A percentile compares a stretch with the other conserved stretches of the same genome.
phyloP scores from a whole-genome alignment of 2,329 filamentous ascomycete genomes.

The Colletotrichum agaves region DNA sequence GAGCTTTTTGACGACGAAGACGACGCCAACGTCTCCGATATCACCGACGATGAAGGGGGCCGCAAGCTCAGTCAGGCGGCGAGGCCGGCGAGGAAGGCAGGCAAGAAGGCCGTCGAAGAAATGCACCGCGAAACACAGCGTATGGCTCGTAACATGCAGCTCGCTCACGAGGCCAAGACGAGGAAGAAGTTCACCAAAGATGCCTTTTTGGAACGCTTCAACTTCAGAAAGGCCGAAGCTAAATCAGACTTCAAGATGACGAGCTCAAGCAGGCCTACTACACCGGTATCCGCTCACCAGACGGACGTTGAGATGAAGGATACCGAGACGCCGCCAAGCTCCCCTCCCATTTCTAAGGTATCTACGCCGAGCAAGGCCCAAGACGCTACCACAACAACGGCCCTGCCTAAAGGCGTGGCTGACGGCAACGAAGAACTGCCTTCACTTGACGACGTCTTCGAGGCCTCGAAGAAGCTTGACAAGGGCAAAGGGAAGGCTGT shows the following conservation, averaged over 20 bases:
- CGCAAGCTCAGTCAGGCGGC: constrained; percentile 74
- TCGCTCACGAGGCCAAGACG: constrained; percentile 88
- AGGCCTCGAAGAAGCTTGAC: constrained; percentile 50
- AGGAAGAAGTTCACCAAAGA: constrained; percentile 91
- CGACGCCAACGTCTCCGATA: constrained; percentile 66
- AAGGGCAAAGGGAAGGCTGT: constrained; percentile 64
- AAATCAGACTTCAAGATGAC: constrained; percentile 49
- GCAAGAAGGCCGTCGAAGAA: constrained; percentile 93
- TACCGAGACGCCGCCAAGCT: constrained; percentile 77
- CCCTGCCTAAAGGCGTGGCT: not conserved
- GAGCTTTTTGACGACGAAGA: constrained; percentile 54
- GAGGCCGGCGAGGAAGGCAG: constrained; percentile 83
- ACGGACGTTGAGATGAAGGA: constrained; percentile 64
- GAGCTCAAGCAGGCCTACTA: constrained; percentile 67
- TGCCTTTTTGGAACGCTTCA: constrained; percentile 86
- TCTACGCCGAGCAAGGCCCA: constrained; percentile 31
- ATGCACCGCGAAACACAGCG: constrained; percentile 96
- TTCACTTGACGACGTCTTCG: constrained; percentile 49
- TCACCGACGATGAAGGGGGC: constrained; percentile 72
- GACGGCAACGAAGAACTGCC: constrained; percentile 51
- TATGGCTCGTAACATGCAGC: constrained; percentile 87
- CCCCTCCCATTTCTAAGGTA: constrained; percentile 60
- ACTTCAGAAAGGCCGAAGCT: constrained; percentile 64
- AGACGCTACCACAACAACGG: constrained; percentile 23
- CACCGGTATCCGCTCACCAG: constrained; percentile 55